phyloP scores from a whole-genome alignment of 805 yeast species.

The Candida andamanensis region DNA sequence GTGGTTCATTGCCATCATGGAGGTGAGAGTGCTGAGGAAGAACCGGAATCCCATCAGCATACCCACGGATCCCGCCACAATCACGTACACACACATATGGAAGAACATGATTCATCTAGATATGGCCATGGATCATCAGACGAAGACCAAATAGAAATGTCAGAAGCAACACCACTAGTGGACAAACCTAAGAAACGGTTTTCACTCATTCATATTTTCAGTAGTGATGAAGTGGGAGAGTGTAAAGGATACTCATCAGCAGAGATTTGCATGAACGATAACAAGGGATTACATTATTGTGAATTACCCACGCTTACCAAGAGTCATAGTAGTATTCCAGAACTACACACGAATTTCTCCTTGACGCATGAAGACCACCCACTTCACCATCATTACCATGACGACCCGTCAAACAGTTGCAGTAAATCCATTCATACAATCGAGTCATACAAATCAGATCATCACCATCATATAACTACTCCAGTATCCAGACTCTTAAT shows the following conservation, averaged over 20 bases:
- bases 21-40: constrained; percentile 16
- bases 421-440: background rate
- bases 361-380: background rate
- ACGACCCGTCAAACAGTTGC: constrained; percentile 1
- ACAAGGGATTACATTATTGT: constrained; percentile 27
- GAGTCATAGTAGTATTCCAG: constrained; percentile 1
- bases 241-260: constrained; percentile 47
- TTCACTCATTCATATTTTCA: constrained; percentile 7
- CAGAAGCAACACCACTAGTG: background rate
- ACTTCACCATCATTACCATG: constrained; percentile 1
- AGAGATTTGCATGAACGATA: constrained; percentile 22
- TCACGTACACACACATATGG: constrained; percentile 8
- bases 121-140: background rate
- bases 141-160: background rate
- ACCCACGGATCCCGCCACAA: constrained; percentile 11
- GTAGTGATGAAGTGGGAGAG: constrained; percentile 28
- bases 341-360: constrained; percentile 7
- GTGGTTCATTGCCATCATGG: constrained; percentile 80
- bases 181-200: constrained; percentile 4
- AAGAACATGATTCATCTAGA: too few relatives aligned
- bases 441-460: constrained; percentile 20
- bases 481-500: constrained; percentile 75
- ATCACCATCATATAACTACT: constrained; percentile 76
- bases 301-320: constrained; percentile 27
- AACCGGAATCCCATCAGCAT: constrained; percentile 4